phyloP scores from a whole-genome alignment of 371 early-diverging fungal species.

The Mortierella sp. region DNA sequence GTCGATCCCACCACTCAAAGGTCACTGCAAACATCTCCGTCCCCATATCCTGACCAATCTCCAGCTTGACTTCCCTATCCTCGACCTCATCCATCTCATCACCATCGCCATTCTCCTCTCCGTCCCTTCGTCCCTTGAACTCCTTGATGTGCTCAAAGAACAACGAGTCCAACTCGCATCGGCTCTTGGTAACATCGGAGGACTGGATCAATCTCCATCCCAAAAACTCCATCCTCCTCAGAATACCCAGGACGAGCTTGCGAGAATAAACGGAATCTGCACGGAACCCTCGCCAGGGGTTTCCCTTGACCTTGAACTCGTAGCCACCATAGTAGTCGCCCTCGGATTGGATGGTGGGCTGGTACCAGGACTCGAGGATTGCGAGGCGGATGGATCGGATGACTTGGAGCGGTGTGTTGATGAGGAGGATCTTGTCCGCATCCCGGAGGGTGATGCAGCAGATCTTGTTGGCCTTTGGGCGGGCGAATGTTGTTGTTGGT shows the following conservation, averaged over 20 bases:
- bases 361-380: slow-evolving; percentile 33
- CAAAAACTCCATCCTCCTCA: slow-evolving; percentile 24
- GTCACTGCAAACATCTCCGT: slow-evolving; percentile 41
- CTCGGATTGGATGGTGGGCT: slow-evolving; percentile 30
- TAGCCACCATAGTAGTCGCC: slow-evolving; percentile 21
- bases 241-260: slow-evolving; percentile 22
- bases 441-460: slow-evolving; percentile 46
- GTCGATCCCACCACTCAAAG: slow-evolving; percentile 38
- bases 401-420: slow-evolving; percentile 31
- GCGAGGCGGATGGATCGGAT: slow-evolving; percentile 13
- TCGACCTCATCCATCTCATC: background rate
- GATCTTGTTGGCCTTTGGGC: slow-evolving; percentile 9
- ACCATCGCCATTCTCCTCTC: background rate
- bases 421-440: slow-evolving; percentile 36
- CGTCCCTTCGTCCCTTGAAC: background rate
- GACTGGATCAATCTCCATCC: slow-evolving; percentile 54
- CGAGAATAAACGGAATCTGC: slow-evolving; percentile 34
- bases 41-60: background rate
- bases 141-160: slow-evolving; percentile 23
- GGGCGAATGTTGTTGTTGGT: background rate
- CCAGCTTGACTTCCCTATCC: background rate
- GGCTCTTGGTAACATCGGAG: slow-evolving; percentile 37
- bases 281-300: slow-evolving; percentile 43
- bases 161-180: slow-evolving; percentile 38
- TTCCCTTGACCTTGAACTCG: slow-evolving; percentile 50